Base-by-base conservation (phyloP, 495 filamentous ascomycete genomes). In the Talaromyces thailandensis region DNA sequence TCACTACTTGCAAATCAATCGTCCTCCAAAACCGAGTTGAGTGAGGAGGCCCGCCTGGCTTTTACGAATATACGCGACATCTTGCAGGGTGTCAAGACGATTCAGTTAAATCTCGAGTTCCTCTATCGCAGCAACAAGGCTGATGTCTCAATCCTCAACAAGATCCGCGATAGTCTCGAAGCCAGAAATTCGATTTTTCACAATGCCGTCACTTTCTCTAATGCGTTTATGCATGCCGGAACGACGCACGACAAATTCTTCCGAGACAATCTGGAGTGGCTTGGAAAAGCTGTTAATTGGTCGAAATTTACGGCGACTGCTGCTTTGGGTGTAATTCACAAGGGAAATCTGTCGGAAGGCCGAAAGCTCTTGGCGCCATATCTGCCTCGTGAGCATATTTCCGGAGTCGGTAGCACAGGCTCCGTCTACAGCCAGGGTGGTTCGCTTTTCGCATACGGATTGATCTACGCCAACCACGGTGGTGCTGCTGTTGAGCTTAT, bases 171-270 rank as follows among this genome's bases (percentile, higher is more conserved):
- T 73, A 96, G 92, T 65, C 77, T 99, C 25, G 95, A 99, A 70
- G 90, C 90, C 45, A 82, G 95, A 35, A 97, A 97, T 73, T 98
- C 94, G 25, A 99, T 99, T 61, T 99, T 97, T 82, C 95, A 99
- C 73, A 94, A 89, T 4, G 90, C 92, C 1, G 91, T 98, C 43
- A 98, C 94, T 0, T 91, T 99, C 65, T 93, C 94, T 64, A 97
- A 97, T 71, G 95, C 92, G 12, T 98, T 99, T 73, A 99, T 98
- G 93, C 94, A 99, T 68, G 91, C 95, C n/a, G 95, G 95, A 35
- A 98, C 95, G 7, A 97, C 93, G 0, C 92, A 93, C 64, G 95
- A 98, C 73, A 91, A 89, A 67, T 99, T 98, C 78, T 97, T 98
- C 81, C 83, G 95, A 2, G 92, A 97, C 65, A 99, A 98, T 64